Evolutionary conservation across 108 stramenopile species (phyloP), one percentile per base, ranked within the genome.

Genomic region (Cylindrotheca fusiformis): DNA sequence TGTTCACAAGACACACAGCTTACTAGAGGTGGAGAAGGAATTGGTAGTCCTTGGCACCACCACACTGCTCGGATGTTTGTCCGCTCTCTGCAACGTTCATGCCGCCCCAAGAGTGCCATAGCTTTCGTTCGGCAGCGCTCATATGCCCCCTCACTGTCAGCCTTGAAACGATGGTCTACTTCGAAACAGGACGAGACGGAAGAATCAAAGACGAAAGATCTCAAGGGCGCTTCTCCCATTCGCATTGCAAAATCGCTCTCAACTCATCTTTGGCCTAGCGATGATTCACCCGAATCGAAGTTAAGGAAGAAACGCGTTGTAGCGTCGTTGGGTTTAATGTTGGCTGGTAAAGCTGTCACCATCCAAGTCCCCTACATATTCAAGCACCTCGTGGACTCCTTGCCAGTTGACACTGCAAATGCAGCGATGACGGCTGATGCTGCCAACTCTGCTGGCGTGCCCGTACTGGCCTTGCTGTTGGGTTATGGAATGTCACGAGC

Each of bases 291-390:
- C 1, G 55, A 71, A 4, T 55, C 61, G 3, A 31, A 4, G 22
- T 22, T 22, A 2, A 56, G 79, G 58, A 80, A 80, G 63, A 75
- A 69, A 62, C 71, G 82, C 18, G 98, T 99, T n/a, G 60, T 88
- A 24, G 51, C 67, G 24, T 84, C 89, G 2, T 33, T 98, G 5
- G 78, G 78, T 17, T 74, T 98, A 33, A 95, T 99, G 82, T 64
- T 99, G 0, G 91, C 72, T 10, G 93, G 94, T 19, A 99, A 99
- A 72, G 75, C 83, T 20, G 76, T 98, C 28, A 99, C 88, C 52
- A 93, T 99, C 27, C 81, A 90, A 60, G 93, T 97, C 21, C 97
- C 97, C 19, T 99, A 92, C 61, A 69, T 98, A 31, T 97, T 99
- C 89, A 99, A 99, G 53, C 61, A 74, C 28, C 53, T 97, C 63